Evolutionary conservation across 805 yeast genomes (phyloP).

Genomic region (Vanderwaltozyma tropicalis): DNA sequence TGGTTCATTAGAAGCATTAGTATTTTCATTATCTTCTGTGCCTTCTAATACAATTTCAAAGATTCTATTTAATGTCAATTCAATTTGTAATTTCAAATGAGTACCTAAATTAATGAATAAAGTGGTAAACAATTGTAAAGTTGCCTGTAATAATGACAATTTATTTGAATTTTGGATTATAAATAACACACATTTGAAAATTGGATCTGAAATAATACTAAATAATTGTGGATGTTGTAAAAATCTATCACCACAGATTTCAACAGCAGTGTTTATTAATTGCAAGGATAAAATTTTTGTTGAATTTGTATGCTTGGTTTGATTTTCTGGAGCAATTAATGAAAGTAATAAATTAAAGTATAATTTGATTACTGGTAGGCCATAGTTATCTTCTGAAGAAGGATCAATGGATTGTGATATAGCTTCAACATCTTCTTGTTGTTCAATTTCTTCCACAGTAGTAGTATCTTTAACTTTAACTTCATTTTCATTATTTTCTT

Average conservation of each 20-base stretch:
- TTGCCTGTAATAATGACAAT: constrained; percentile 57
- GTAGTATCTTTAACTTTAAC: constrained; percentile 1
- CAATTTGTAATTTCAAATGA: constrained; percentile 69
- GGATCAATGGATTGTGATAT: constrained; percentile 1
- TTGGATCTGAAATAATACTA: constrained; percentile 60
- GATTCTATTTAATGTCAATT: constrained; percentile 54
- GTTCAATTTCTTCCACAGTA: neutral
- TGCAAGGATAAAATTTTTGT: constrained; percentile 76
- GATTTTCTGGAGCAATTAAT: constrained; percentile 72
- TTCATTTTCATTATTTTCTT: constrained; percentile 2
- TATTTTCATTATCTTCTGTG: neutral
- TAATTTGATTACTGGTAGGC: constrained; percentile 66
- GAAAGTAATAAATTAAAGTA: constrained; percentile 67
- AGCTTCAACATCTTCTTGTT: constrained; percentile 2
- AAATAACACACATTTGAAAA: constrained; percentile 78
- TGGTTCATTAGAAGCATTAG: constrained; percentile 6
- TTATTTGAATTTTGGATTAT: constrained; percentile 65
- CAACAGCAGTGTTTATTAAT: constrained; percentile 67
- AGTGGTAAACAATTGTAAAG: constrained; percentile 67
- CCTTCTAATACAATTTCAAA: constrained; percentile 43
- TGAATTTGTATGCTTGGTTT: constrained; percentile 75
- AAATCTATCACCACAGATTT: constrained; percentile 60
- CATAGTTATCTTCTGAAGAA: constrained; percentile 38
- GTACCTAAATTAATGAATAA: constrained; percentile 56
- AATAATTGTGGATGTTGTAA: constrained; percentile 54